Evolutionary conservation across 768 basidiomycete genomes (phyloP), one percentile per base, ranked within the genome.

Genomic region (Thelephora ganbajun): DNA sequence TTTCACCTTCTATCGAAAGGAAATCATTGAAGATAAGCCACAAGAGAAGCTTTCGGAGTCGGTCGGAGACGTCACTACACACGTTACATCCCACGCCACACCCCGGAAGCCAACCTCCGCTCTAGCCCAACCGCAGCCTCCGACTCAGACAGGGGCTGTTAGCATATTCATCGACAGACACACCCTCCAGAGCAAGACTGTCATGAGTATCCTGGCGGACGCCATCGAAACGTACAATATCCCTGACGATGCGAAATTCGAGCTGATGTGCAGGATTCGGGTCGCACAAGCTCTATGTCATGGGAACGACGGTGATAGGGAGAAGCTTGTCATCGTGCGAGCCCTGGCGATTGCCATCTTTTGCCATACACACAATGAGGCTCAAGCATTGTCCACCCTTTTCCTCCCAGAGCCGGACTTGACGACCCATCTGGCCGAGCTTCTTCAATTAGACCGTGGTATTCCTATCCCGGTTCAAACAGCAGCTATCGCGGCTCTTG

Each of bases 381-480:
- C 72, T 35, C 78, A 83, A 59, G 85, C 88, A 1, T 74, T 80
- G 35, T 77, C 84, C 3, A 76, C 82, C 6, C 71, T 98, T 37
- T 94, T 98, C 68, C 72, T 98, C 11, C 93, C 91, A 57, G 93
- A 98, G 61, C 94, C 94, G 6, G 93, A 96, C 57, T 71, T 98
- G 46, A 80, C 96, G 54, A 68, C 74, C 1, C 88, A 93, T 57
- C 71, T 97, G 50, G 89, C 92, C 11, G 90, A 93, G 56, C 72
- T 98, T 19, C 72, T 98, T 35, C 87, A 89, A 57, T 74, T 87
- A 36, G 85, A 90, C 57, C 72, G 70, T 41, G 74, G 72, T 35
- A 72, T 94, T 22, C 77, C 84, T 7, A 67, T 80, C 43, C 61
- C 71, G 23, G 75, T 96, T 6, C 86, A 93, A 62, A 83, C 83